Conservation (phyloP, 495 filamentous ascomycete genomes). For the Massariosphaeria phaeospora region DNA sequence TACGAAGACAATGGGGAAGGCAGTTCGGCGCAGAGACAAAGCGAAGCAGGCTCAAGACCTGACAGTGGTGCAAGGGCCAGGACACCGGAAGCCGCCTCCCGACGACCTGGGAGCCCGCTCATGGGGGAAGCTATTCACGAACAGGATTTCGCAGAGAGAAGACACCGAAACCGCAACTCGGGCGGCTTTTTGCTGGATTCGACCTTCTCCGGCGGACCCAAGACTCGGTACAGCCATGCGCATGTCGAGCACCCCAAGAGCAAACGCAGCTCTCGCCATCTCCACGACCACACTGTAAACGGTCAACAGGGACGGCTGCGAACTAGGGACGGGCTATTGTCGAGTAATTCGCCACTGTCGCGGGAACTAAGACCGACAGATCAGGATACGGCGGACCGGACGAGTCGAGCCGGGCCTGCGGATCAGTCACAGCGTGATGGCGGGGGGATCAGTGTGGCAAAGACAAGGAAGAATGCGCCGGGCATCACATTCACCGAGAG, state of each 20-base stretch:
- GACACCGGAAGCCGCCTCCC: not conserved
- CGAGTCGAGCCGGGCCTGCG: not conserved
- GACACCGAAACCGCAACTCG: constrained; percentile 28
- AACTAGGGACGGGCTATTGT: constrained; percentile 17
- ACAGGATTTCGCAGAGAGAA: constrained; percentile 23
- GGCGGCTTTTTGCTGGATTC: constrained; percentile 41
- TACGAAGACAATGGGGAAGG: constrained; percentile 28
- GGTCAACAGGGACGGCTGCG: not conserved
- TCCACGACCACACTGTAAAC: constrained; percentile 5
- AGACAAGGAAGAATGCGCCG: constrained; percentile 7
- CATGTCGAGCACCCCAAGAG: constrained; percentile 10
- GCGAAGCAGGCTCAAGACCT: constrained; percentile 4
- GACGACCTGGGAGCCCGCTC: not conserved
- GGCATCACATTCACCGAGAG: not conserved
- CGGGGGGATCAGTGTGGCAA: constrained; percentile 5
- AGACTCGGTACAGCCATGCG: constrained; percentile 7
- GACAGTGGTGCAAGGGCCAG: constrained; percentile 1
- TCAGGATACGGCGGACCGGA: not conserved
- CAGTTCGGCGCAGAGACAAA: constrained; percentile 18
- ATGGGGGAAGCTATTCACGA: constrained; percentile 15
- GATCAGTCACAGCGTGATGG: not conserved
- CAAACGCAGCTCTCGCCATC: constrained; percentile 28
- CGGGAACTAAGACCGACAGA: constrained; percentile 23
- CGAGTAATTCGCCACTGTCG: constrained; percentile 33
- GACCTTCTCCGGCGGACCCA: constrained; percentile 13